Percentiles rank a stretch among this genome's conserved stretches.
Evolutionary conservation across 2,329 filamentous ascomycete genomes (phyloP).

Genomic region (Stagonosporopsis tanaceti): DNA sequence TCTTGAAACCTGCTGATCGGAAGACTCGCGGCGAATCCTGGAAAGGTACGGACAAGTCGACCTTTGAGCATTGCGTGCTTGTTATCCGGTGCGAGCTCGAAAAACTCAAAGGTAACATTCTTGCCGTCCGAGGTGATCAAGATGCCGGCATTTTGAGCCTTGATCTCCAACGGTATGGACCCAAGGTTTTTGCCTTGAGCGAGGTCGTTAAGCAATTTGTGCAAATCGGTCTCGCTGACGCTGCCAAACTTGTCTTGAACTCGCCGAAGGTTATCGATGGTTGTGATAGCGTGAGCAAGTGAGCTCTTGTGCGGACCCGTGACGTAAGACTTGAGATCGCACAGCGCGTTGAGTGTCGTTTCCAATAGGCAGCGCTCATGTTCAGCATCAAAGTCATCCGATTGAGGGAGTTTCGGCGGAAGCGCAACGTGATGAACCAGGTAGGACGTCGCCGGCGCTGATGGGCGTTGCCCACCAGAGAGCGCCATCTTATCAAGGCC

Average conservation of each 20-base stretch:
- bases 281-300: conserved; percentile 19
- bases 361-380: conserved; percentile 28
- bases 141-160: conserved; percentile 58
- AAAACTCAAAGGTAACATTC: conserved; percentile 52
- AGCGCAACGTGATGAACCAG: conserved; percentile 57
- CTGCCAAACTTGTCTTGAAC: conserved; percentile 19
- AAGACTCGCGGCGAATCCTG: conserved; percentile 51
- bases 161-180: conserved; percentile 52
- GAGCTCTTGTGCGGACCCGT: not conserved
- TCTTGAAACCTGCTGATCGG: conserved; percentile 29
- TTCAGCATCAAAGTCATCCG: conserved; percentile 31
- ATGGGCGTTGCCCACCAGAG: conserved; percentile 2
- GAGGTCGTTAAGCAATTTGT: conserved; percentile 26
- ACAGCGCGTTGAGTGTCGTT: conserved; percentile 20
- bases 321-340: conserved; percentile 17
- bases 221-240: conserved; percentile 24
- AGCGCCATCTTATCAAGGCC: conserved; percentile 11
- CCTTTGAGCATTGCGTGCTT: conserved; percentile 51
- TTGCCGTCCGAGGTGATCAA: conserved; percentile 46
- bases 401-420: conserved; percentile 57
- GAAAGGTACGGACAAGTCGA: conserved; percentile 56
- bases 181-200: conserved; percentile 8
- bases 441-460: conserved; percentile 16
- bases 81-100: conserved; percentile 57
- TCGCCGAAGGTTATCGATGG: conserved; percentile 24